These are phyloP conservation scores for Nakazawaea ambrosiae DNA, from an alignment of 805 yeast genomes.

Conservation along the genomic window DNA sequence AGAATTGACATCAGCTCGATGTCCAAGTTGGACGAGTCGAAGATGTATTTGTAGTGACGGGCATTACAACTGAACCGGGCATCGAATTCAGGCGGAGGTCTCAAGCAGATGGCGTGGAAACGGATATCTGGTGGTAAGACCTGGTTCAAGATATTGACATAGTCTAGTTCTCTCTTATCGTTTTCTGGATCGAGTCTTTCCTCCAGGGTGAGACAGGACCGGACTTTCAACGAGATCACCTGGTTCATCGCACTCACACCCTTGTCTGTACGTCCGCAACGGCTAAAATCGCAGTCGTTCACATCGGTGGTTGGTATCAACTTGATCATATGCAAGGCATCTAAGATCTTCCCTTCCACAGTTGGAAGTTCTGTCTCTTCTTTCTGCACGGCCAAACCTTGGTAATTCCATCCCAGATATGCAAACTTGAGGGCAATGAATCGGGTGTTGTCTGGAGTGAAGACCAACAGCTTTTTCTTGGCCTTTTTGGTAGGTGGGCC, in stretches of 20 bases:
- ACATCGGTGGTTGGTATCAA: constrained; percentile 58
- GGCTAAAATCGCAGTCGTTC: constrained; percentile 61
- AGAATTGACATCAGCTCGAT: constrained; percentile 64
- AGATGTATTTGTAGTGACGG: constrained; percentile 82
- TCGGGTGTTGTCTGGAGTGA: constrained; percentile 53
- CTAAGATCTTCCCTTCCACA: constrained; percentile 69
- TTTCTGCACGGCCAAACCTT: constrained; percentile 79
- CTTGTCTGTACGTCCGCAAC: constrained; percentile 92
- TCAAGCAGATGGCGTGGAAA: constrained; percentile 71
- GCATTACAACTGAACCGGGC: constrained; percentile 88
- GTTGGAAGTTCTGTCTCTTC: constrained; percentile 78
- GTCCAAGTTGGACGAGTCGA: constrained; percentile 51
- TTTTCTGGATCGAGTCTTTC: constrained; percentile 50
- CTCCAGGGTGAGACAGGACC: constrained; percentile 59
- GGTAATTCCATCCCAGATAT: constrained; percentile 91
- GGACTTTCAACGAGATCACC: constrained; percentile 71
- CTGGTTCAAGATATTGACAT: constrained; percentile 67
- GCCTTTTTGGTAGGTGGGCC: constrained; percentile 15
- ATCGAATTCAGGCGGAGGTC: constrained; percentile 80
- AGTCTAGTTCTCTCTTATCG: constrained; percentile 70
- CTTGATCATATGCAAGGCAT: constrained; percentile 62
- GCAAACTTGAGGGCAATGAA: constrained; percentile 78
- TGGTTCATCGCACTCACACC: constrained; percentile 98
- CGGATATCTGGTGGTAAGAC: constrained; percentile 76
- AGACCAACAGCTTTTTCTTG: constrained; percentile 50